These are phyloP conservation scores for Bacterosira constricta DNA, from an alignment of 108 stramenopile species.

Conservation along the genomic window DNA sequence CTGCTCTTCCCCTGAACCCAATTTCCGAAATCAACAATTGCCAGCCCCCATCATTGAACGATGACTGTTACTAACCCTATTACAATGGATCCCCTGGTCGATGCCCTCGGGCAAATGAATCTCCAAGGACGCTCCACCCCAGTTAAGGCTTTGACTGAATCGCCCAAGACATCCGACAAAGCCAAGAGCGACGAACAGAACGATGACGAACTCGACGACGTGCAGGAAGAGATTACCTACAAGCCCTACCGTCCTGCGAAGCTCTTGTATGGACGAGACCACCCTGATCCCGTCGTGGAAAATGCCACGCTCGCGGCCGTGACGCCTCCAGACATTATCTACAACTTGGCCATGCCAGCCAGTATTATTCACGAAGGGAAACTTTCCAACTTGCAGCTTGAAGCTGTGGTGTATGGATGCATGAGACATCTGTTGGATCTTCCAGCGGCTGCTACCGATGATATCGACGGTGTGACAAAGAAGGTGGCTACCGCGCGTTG, in stretches of 20 bases:
- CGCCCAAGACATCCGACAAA: no score
- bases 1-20: no score
- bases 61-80: no score
- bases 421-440: conserved; percentile 16
- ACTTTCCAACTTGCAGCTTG: conserved; percentile 30
- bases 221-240: conserved; percentile 23
- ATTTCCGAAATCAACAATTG: no score
- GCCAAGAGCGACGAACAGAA: neutral
- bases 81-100: no score
- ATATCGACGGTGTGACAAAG: no score
- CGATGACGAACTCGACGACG: conserved; percentile 3
- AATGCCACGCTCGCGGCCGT: conserved; percentile 22
- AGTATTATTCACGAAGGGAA: conserved; percentile 4
- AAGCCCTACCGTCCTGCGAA: conserved; percentile 10
- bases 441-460: no score
- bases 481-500: no score
- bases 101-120: no score
- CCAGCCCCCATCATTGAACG: no score
- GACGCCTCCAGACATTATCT: conserved; percentile 23
- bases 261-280: neutral
- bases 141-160: no score
- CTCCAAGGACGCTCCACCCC: no score
- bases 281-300: conserved; percentile 28
- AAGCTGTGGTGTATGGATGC: conserved; percentile 34
- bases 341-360: conserved; percentile 28